Conservation (phyloP, 2,329 filamentous ascomycete genomes). For the Bipolaris victoriae region DNA sequence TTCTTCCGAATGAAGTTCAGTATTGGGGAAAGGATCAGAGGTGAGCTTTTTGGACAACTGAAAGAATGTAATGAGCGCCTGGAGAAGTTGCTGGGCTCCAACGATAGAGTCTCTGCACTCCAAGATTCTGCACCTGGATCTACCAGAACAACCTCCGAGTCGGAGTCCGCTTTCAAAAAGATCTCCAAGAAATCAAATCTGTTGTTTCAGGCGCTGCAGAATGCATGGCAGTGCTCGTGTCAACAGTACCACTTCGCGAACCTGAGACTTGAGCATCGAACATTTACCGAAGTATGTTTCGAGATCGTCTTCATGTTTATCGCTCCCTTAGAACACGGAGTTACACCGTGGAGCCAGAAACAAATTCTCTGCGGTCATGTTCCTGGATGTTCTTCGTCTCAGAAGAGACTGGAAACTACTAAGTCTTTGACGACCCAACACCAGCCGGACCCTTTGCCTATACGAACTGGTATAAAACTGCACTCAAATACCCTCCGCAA, state of each 20-base stretch:
- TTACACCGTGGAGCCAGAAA: not conserved
- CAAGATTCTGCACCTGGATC: slow-evolving; percentile 5
- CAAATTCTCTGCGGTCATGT: not conserved
- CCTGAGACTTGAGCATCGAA: slow-evolving; percentile 30
- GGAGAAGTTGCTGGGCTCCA: slow-evolving; percentile 27
- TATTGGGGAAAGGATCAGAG: slow-evolving; percentile 16
- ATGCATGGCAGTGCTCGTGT: slow-evolving; percentile 30
- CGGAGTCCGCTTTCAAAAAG: slow-evolving; percentile 20
- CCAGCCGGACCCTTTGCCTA: too few species aligned
- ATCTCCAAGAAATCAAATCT: slow-evolving; percentile 20
- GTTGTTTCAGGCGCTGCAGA: slow-evolving; percentile 25
- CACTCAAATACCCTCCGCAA: too few species aligned
- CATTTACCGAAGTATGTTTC: slow-evolving; percentile 23
- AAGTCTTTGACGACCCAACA: not conserved
- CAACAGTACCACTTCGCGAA: slow-evolving; percentile 30
- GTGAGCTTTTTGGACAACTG: slow-evolving; percentile 22
- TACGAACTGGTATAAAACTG: too few species aligned
- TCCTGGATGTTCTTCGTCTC: not conserved
- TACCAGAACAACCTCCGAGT: slow-evolving; percentile 11
- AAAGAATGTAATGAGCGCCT: slow-evolving; percentile 27
- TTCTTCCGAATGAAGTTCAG: slow-evolving; percentile 27
- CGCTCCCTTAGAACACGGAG: not conserved
- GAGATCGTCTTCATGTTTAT: slow-evolving; percentile 23
- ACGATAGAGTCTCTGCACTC: slow-evolving; percentile 23
- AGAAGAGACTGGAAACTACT: not conserved